Base-by-base conservation (phyloP, 2,329 filamentous ascomycete genomes). In the Hysterium pulicare region DNA sequence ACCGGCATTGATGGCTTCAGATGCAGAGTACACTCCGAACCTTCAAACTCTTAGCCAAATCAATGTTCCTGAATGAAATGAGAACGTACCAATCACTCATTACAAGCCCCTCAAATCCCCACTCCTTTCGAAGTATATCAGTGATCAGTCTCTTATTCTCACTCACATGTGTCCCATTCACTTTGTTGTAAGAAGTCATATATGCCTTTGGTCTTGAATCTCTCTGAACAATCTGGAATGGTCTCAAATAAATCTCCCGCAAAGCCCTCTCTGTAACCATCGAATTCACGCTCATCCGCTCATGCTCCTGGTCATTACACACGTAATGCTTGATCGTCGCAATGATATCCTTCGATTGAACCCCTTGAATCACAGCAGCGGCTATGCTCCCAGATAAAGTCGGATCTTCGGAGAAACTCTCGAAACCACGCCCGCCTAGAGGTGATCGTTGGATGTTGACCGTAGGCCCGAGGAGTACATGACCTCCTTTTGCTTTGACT, bases 381-480 rank as follows among this genome's bases (percentile, higher is more conserved):
- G 78, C 81, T 42, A 86, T 75, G 57, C 86, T 82, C 3, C 84
- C 85, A 3, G 82, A 75, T 48, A 89, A 71, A 52, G 77, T 84
- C 1, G 79, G 71, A 47, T 89, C 85, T 61, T 89, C 86, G 17
- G 81, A 79, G 56, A 81, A 86, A 1, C 78, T 84, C 61, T 89
- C 85, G 51, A 91, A 93, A 47, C 89, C 89, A 44, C 87, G 78
- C 6, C 87, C 87, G 4, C 87, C 87, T 0, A 93, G 74, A 0
- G 87, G 87, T 42, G 86, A 85, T 11, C 87, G 79, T 54, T 93
- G 87, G 70, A 88, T 83, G 66, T 87, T 90, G 44, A 89, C 83
- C 0, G 86, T 90, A 1, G 86, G 86, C 0, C 83, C 87, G 2
- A 91, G 75, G 6, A 90, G 72, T 33, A 90, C 77, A 47, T 87